Percentiles rank a stretch among this genome's conserved stretches.
Conservation (phyloP, 179 eudicot species). For the Corrigiola litoralis region DNA sequence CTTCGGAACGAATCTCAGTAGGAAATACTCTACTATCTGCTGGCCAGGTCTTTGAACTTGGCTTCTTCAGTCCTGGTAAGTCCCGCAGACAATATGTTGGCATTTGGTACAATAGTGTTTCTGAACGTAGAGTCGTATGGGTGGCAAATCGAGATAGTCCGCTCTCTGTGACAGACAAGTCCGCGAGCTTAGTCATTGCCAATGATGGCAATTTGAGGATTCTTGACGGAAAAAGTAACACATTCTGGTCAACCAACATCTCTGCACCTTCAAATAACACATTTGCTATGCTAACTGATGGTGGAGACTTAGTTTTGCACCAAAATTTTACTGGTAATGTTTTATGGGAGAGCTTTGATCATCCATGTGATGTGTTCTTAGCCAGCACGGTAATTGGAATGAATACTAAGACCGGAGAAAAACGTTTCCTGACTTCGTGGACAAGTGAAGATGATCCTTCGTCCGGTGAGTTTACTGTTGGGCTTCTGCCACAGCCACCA, state of each 20-base stretch:
- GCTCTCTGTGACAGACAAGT: constrained; percentile 23
- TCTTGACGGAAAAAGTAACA: constrained; percentile 10
- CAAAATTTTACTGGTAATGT: too few species aligned
- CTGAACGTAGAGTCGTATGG: constrained; percentile 16
- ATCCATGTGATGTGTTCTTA: constrained; percentile 35
- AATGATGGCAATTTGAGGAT: constrained; percentile 30
- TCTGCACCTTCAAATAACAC: constrained; percentile 1
- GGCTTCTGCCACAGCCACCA: constrained; percentile 17
- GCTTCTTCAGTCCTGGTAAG: constrained; percentile 26
- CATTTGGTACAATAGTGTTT: constrained; percentile 25
- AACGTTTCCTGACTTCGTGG: constrained; percentile 20
- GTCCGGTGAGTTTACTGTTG: constrained; percentile 26
- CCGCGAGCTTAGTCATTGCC: too few species aligned
- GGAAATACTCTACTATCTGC: too few species aligned
- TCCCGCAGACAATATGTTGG: constrained; percentile 25
- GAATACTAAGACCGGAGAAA: constrained; percentile 4
- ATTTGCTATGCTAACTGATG: constrained; percentile 38
- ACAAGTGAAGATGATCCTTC: constrained; percentile 35
- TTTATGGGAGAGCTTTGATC: constrained; percentile 56
- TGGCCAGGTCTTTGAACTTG: constrained; percentile 24
- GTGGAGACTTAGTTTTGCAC: constrained; percentile 42
- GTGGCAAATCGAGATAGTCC: constrained; percentile 33
- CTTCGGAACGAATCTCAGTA: too few species aligned
- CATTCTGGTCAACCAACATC: constrained; percentile 35
- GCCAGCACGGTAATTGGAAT: constrained; percentile 25